Conservation (phyloP, 768 basidiomycete species). For the Trametes sanguinea region DNA sequence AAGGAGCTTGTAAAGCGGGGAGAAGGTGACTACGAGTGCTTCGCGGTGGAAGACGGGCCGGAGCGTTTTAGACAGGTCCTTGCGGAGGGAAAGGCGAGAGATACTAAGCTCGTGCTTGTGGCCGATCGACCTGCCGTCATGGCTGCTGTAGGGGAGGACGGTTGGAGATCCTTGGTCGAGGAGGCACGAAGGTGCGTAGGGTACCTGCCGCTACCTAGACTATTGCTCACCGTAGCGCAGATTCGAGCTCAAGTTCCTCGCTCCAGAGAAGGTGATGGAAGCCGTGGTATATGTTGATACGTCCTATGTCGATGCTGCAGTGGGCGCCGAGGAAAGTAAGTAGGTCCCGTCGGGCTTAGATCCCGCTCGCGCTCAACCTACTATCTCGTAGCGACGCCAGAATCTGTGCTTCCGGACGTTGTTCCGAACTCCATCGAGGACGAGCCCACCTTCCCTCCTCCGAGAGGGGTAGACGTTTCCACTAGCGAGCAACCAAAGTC, state of each 20-base stretch:
- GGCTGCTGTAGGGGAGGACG: slow-evolving; percentile 52
- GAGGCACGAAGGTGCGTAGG: slow-evolving; percentile 52
- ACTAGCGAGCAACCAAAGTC: too few species aligned
- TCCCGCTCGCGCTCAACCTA: not conserved
- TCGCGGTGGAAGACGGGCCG: slow-evolving; percentile 52
- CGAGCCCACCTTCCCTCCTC: slow-evolving; percentile 47
- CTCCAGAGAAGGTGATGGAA: slow-evolving; percentile 51
- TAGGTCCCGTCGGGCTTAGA: not conserved
- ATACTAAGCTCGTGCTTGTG: slow-evolving; percentile 47
- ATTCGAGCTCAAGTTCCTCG: slow-evolving; percentile 45
- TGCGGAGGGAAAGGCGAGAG: slow-evolving; percentile 52
- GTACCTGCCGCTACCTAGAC: not conserved
- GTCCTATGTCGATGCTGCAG: slow-evolving; percentile 39
- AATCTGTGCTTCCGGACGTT: slow-evolving; percentile 48
- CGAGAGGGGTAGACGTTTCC: not conserved
- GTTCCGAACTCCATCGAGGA: slow-evolving; percentile 55
- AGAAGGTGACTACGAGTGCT: slow-evolving; percentile 62
- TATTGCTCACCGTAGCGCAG: slow-evolving; percentile 28
- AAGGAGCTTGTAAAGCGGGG: slow-evolving; percentile 58
- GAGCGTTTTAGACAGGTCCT: slow-evolving; percentile 55
- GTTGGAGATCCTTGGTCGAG: slow-evolving; percentile 53
- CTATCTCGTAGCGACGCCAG: slow-evolving; percentile 13
- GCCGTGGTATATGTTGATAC: slow-evolving; percentile 45
- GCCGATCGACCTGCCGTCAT: slow-evolving; percentile 50
- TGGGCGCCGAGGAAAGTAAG: slow-evolving; percentile 32